phyloP scores from a whole-genome alignment of 208 protist species.

The Trypanosoma mega region DNA sequence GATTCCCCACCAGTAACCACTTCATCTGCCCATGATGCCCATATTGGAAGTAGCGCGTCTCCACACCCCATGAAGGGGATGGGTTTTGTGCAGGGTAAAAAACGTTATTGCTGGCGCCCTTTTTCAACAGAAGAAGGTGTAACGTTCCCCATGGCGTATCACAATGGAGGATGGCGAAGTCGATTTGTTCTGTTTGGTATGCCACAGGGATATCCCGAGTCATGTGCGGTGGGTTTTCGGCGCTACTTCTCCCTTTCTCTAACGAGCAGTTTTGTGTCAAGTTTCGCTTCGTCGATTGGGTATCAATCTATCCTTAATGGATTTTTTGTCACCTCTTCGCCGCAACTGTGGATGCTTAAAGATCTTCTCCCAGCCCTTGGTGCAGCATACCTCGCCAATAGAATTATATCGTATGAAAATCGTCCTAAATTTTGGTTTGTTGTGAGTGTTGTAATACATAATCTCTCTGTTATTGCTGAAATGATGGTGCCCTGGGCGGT shows the following conservation, averaged over 20 bases:
- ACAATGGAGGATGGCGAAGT: conserved; percentile 31
- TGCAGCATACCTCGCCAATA: conserved; percentile 82
- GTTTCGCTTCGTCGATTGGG: conserved; percentile 84
- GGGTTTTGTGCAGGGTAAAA: background rate
- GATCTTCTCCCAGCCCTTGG: conserved; percentile 71
- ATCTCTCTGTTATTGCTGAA: conserved; percentile 73
- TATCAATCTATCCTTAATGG: conserved; percentile 82
- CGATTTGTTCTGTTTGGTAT: conserved; percentile 64
- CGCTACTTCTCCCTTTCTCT: conserved; percentile 80
- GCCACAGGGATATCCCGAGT: conserved; percentile 74
- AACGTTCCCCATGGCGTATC: conserved; percentile 12
- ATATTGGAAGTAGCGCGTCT: too few relatives aligned
- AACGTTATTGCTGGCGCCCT: conserved; percentile 11
- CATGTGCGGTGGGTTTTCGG: conserved; percentile 68
- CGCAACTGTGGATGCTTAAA: conserved; percentile 89
- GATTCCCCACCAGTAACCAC: too few relatives aligned
- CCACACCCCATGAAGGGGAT: background rate
- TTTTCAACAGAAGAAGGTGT: background rate
- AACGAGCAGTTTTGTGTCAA: conserved; percentile 69
- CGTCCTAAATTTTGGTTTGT: conserved; percentile 90
- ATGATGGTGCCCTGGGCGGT: conserved; percentile 74
- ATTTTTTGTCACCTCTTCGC: conserved; percentile 76
- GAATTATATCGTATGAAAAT: conserved; percentile 82
- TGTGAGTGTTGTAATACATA: conserved; percentile 75
- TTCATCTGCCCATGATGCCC: too few relatives aligned